Conservation (phyloP, 805 yeast species). For the Tanozyma kutaoensis region DNA sequence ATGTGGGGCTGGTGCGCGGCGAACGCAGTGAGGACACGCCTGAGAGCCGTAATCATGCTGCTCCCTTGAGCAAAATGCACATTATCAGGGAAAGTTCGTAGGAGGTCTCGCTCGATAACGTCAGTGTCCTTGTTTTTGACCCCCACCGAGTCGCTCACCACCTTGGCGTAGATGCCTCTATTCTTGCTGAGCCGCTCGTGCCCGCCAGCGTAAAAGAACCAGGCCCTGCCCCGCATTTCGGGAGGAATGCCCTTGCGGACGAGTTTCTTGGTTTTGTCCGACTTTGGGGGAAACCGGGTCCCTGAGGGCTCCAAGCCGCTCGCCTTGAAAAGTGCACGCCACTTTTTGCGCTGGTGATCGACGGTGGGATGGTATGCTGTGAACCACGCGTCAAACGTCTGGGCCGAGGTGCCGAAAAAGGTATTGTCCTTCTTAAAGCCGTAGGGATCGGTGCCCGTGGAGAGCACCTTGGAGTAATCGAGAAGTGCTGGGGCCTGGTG, state of each 20-base stretch:
- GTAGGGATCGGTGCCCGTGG: slow-evolving; percentile 44
- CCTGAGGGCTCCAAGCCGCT: slow-evolving; percentile 39
- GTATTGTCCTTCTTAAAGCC: slow-evolving; percentile 68
- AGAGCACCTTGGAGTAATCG: no score
- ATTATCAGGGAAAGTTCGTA: slow-evolving; percentile 93
- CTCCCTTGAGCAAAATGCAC: slow-evolving; percentile 57
- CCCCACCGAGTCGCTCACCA: slow-evolving; percentile 44
- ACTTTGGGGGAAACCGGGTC: slow-evolving; percentile 64
- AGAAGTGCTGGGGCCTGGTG: no score
- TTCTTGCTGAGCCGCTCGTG: slow-evolving; percentile 56
- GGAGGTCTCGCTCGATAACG: slow-evolving; percentile 85
- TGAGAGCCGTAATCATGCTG: slow-evolving; percentile 51
- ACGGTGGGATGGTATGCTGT: slow-evolving; percentile 48
- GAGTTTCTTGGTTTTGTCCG: slow-evolving; percentile 67
- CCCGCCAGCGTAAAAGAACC: slow-evolving; percentile 93
- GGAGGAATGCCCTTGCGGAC: slow-evolving; percentile 91
- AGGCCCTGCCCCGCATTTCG: slow-evolving; percentile 93
- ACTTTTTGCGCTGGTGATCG: slow-evolving; percentile 55
- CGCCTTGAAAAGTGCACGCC: slow-evolving; percentile 56
- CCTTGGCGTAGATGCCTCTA: slow-evolving; percentile 58
- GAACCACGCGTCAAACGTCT: slow-evolving; percentile 70
- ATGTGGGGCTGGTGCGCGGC: slow-evolving; percentile 77
- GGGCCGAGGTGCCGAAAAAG: slow-evolving; percentile 29
- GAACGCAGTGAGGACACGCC: slow-evolving; percentile 76
- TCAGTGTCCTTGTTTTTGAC: slow-evolving; percentile 68